Evolutionary conservation across 164 flowering plant species (phyloP), one percentile per base, ranked within the genome.

Genomic region (Vitis riparia): DNA sequence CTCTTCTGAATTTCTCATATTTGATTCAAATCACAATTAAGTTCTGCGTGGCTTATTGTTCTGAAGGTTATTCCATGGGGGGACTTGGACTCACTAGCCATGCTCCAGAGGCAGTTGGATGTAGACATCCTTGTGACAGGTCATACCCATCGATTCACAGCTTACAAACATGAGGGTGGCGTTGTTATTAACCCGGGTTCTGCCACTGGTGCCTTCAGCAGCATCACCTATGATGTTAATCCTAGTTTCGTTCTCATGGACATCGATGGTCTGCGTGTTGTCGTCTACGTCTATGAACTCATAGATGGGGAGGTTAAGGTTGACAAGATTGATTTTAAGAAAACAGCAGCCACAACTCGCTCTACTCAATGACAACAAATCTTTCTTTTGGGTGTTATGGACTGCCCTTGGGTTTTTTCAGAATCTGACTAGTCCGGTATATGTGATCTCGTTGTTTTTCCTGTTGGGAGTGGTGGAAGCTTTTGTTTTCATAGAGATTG

Each of bases 121-220:
- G 98, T 93, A 14, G 98, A 91, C 83, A 93, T 93, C 75, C 90
- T 91, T n/a, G 92, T 93, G 58, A 93, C 94, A 0, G 98, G 98
- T 37, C 98, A 93, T 71, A 89, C 97, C 37, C 97, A 91, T 75
- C 97, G 89, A 76, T 89, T 89, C 70, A 89, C 87, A 17, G 93
- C 93, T 19, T 91, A 87, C 84, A 91, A 91, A 72, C 93, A 91
- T 17, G 97, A 91, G 80, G 97, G 92, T 60, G 97, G 94, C 8
- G 94, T 91, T 8, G 97, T 91, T 7, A 91, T 91, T 67, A 91
- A 89, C 68, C 97, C 97, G 2, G 97, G 97, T 0, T 91, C 94
- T 62, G 97, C 97, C 17, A 91, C 94, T 0, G 97, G 97, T 52
- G 92, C 94, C 49, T 74, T 84, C 75, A 91, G 97, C 77, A 87